phyloP scores from a whole-genome alignment of 129 eudicot genomes.

The Centrapalus pauciflorus region DNA sequence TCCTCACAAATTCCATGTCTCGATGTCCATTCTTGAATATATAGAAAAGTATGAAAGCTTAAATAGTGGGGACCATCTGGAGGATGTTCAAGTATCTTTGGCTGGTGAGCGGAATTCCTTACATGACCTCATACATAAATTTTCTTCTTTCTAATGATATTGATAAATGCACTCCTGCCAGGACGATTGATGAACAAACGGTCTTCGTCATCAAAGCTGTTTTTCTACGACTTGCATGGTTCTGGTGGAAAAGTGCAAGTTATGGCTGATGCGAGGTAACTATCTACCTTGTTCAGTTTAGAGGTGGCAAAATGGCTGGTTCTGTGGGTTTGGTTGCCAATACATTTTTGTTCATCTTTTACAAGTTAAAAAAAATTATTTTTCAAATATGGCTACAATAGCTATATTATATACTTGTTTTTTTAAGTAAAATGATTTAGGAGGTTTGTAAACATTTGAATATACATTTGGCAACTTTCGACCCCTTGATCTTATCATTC shows the following conservation, averaged over 20 bases:
- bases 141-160: background rate
- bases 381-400: too few species aligned
- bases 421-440: too few species aligned
- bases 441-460: too few species aligned
- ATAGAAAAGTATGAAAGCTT: conserved; percentile 52
- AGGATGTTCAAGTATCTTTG: conserved; percentile 59
- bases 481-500: too few species aligned
- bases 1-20: conserved; percentile 74
- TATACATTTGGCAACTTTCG: too few species aligned
- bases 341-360: too few species aligned
- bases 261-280: conserved; percentile 91
- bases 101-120: conserved; percentile 45
- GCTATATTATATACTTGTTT: too few species aligned
- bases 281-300: too few species aligned
- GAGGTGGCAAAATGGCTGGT: too few species aligned
- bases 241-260: conserved; percentile 90
- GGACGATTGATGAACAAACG: conserved; percentile 88
- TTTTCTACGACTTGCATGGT: conserved; percentile 87
- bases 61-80: conserved; percentile 61
- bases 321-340: too few species aligned
- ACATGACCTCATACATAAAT: background rate
- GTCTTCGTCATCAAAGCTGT: conserved; percentile 70
- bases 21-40: conserved; percentile 53
- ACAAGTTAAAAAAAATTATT: too few species aligned
- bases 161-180: conserved; percentile 18